Evolutionary conservation across 169 alveolate genomes (phyloP).

Genomic region (Theileria sp.): DNA sequence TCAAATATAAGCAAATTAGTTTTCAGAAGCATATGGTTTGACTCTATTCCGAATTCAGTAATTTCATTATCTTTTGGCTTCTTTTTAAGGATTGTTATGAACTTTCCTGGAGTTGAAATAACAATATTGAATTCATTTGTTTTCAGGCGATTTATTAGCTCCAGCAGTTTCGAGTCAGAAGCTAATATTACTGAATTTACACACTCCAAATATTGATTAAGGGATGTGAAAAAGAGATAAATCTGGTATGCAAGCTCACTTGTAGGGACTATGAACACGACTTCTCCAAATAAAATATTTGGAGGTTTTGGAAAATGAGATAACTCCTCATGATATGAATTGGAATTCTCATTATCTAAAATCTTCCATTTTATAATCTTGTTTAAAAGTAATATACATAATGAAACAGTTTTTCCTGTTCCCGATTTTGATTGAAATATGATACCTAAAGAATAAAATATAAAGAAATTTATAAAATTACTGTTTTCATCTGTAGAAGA

Average conservation of each 20-base stretch:
- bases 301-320: constrained; percentile 21
- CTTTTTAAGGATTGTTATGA: constrained; percentile 53
- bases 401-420: constrained; percentile 78
- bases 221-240: constrained; percentile 20
- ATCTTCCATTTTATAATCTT: constrained; percentile 27
- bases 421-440: constrained; percentile 77
- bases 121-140: constrained; percentile 45
- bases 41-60: constrained; percentile 4
- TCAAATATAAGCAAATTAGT: constrained; percentile 31
- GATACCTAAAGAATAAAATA: constrained; percentile 45
- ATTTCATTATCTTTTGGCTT: constrained; percentile 4
- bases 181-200: constrained; percentile 24
- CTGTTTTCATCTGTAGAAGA: constrained; percentile 14
- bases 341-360: not conserved
- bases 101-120: constrained; percentile 77
- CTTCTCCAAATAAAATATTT: constrained; percentile 50
- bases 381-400: constrained; percentile 64
- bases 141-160: constrained; percentile 35
- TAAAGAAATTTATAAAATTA: not conserved
- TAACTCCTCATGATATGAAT: constrained; percentile 5
- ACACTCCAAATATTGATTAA: constrained; percentile 22
- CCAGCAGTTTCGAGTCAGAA: constrained; percentile 45
- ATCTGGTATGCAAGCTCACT: constrained; percentile 77
- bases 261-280: constrained; percentile 72
- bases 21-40: not conserved